A percentile compares a stretch with the other conserved stretches of the same genome.
Evolutionary conservation across 2,329 filamentous ascomycete genomes (phyloP).

Genomic region (Nemania bipapillata): DNA sequence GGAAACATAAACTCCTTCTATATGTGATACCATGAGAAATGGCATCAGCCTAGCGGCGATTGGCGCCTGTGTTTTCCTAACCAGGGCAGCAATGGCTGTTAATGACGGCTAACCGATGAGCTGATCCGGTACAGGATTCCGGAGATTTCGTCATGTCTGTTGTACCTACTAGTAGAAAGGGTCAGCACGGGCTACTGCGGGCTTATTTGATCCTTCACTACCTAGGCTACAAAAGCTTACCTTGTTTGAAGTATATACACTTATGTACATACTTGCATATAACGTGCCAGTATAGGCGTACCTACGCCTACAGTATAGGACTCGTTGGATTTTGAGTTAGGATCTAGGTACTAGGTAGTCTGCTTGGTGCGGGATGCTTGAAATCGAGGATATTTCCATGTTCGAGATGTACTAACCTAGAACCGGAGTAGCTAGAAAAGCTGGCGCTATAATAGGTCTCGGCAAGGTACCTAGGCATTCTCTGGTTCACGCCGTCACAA

Average conservation of each 20-base stretch:
- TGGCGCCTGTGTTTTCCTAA: conserved; percentile 18
- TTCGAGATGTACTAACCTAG: conserved; percentile 16
- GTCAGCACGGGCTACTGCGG: conserved; percentile 31
- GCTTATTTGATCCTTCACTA: conserved; percentile 8
- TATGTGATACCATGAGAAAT: conserved; percentile 24
- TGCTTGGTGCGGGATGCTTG: conserved; percentile 10
- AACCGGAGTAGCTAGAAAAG: conserved; percentile 28
- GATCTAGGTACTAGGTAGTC: background rate
- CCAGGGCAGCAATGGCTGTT: conserved; percentile 26
- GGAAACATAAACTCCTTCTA: conserved; percentile 25
- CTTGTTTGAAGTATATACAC: too few species aligned
- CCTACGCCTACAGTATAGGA: background rate
- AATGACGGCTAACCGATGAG: conserved; percentile 35
- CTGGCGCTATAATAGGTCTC: conserved; percentile 18
- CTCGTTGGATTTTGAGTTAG: background rate
- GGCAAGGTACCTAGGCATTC: too few species aligned
- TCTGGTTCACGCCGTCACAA: too few species aligned
- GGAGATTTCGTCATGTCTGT: conserved; percentile 45
- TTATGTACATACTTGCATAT: too few species aligned
- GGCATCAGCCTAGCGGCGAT: conserved; percentile 27
- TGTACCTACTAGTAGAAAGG: conserved; percentile 14
- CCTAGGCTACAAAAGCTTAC: background rate
- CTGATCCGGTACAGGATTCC: conserved; percentile 47
- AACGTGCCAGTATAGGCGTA: too few species aligned
- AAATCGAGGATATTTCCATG: conserved; percentile 23